A percentile compares a stretch with the other conserved stretches of the same genome.
These are phyloP conservation scores for Podochytrium sp. DNA, from an alignment of 192 early-diverging fungal genomes.

Conservation along the genomic window DNA sequence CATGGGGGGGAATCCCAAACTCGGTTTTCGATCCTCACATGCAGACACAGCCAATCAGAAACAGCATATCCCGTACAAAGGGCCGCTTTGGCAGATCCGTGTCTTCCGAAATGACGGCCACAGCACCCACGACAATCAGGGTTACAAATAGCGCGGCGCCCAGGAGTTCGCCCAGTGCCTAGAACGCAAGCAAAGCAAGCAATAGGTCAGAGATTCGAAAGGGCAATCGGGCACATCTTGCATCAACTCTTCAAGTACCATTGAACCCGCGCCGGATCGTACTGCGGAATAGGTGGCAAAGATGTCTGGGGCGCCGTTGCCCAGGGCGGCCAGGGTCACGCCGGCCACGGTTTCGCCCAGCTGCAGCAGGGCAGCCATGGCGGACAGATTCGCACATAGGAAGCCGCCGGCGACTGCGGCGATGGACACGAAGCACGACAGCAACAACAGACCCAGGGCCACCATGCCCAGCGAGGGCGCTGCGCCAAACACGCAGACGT, in stretches of 20 bases:
- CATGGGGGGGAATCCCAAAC: too few relatives aligned
- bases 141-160: constrained; percentile 86
- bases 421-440: constrained; percentile 30
- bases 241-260: background rate
- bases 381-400: constrained; percentile 77
- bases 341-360: constrained; percentile 81
- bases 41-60: constrained; percentile 67
- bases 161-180: constrained; percentile 92
- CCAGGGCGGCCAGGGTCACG: constrained; percentile 56
- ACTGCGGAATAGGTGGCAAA: constrained; percentile 80
- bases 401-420: constrained; percentile 32
- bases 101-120: constrained; percentile 76
- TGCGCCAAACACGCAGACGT: constrained; percentile 12
- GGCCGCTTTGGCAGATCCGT: constrained; percentile 48
- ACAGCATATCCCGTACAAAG: constrained; percentile 78
- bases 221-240: background rate
- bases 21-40: too few relatives aligned
- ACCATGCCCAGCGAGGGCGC: background rate
- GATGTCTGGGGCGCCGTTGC: constrained; percentile 92
- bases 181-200: too few relatives aligned
- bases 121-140: constrained; percentile 81
- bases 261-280: constrained; percentile 6
- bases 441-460: background rate
- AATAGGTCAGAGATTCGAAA: too few relatives aligned
- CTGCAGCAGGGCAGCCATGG: constrained; percentile 71